Percentiles rank a stretch among this genome's conserved stretches.
Conservation (phyloP, 2,329 filamentous ascomycete genomes). For the Emergomyces pasteurianus region DNA sequence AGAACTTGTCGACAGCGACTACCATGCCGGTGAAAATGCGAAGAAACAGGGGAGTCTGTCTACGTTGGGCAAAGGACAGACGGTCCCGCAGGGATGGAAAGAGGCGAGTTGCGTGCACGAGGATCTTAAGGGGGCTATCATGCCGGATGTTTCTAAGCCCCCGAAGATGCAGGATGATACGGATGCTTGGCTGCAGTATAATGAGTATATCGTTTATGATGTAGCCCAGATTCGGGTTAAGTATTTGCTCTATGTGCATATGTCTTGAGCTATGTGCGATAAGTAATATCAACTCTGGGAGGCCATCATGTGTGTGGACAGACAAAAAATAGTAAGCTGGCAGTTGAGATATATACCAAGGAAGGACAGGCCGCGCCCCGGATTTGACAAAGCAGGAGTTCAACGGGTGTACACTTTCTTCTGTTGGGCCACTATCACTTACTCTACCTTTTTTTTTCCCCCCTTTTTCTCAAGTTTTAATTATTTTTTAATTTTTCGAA, state of each 20-base stretch:
- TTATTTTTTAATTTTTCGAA: too few species aligned
- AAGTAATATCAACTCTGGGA: not conserved
- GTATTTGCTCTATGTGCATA: constrained; percentile 34
- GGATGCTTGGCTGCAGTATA: constrained; percentile 17
- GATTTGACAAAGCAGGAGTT: too few species aligned
- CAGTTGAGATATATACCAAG: too few species aligned
- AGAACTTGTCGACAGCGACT: constrained; percentile 46
- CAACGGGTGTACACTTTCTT: too few species aligned
- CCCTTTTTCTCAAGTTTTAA: too few species aligned
- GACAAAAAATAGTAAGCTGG: too few species aligned
- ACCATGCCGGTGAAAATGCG: constrained; percentile 52
- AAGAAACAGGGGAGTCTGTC: constrained; percentile 48
- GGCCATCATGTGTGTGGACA: too few species aligned
- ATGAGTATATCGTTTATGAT: constrained; percentile 40
- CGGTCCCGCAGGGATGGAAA: constrained; percentile 58
- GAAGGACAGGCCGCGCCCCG: too few species aligned
- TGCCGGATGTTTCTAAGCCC: constrained; percentile 32
- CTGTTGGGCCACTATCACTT: too few species aligned
- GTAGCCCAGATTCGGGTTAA: constrained; percentile 36
- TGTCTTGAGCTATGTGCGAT: constrained; percentile 12
- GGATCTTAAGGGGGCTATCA: constrained; percentile 54
- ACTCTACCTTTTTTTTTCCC: too few species aligned
- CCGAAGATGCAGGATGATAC: not conserved
- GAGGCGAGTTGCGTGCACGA: constrained; percentile 57
- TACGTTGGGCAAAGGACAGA: constrained; percentile 58